Percentiles rank a stretch among this genome's conserved stretches.
Evolutionary conservation across 73 alveolate genomes (phyloP).

Genomic region (Symbiodinium pilosum): DNA sequence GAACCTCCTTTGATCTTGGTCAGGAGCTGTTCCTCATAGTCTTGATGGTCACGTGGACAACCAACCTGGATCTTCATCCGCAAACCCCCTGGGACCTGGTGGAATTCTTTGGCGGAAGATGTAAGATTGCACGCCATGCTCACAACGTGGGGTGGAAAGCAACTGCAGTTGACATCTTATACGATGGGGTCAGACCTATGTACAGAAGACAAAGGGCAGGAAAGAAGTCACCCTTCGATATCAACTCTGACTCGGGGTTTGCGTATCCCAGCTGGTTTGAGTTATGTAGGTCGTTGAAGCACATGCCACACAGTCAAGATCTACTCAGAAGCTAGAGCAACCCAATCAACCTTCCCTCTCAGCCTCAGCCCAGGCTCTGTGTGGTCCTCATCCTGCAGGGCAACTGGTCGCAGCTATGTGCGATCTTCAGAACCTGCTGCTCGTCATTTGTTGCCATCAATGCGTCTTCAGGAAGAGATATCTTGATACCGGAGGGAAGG

Average conservation of each 20-base stretch:
- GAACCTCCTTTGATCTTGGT: too few species aligned
- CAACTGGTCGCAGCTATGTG: neutral
- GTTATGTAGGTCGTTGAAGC: too few species aligned
- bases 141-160: neutral
- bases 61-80: neutral
- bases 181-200: neutral
- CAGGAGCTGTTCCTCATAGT: neutral
- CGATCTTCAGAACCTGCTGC: neutral
- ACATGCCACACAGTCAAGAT: too few species aligned
- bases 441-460: neutral
- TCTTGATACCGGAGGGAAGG: neutral
- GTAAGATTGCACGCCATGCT: neutral
- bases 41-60: neutral
- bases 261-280: neutral
- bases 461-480: neutral
- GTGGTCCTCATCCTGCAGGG: neutral
- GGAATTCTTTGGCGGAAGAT: neutral
- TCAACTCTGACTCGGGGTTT: neutral
- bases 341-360: neutral
- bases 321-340: too few species aligned
- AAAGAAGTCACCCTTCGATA: neutral
- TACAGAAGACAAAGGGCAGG: neutral
- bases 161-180: neutral
- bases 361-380: neutral
- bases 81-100: neutral